These are phyloP conservation scores for Seiridium cupressi DNA, from an alignment of 2,329 filamentous ascomycete genomes.

Conservation along the genomic window DNA sequence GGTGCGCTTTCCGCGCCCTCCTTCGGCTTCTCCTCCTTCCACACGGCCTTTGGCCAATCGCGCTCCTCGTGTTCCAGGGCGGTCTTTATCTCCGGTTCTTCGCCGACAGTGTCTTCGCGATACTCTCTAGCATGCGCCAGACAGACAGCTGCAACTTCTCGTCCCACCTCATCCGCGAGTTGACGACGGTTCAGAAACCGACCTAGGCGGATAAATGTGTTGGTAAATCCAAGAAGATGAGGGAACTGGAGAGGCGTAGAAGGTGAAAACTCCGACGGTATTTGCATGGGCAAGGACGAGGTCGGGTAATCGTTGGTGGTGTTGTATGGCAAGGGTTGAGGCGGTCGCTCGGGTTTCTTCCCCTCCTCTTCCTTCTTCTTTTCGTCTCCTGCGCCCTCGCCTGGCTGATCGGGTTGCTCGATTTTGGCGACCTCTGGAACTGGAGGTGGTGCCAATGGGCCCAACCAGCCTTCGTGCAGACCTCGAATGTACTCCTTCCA, in stretches of 20 bases:
- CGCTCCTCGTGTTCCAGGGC: constrained; percentile 69
- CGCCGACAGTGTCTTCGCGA: constrained; percentile 34
- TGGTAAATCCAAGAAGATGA: constrained; percentile 88
- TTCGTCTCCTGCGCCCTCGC: constrained; percentile 29
- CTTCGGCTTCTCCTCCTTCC: constrained; percentile 51
- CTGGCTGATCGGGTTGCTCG: constrained; percentile 14
- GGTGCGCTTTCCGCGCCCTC: constrained; percentile 22
- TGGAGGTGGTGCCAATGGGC: constrained; percentile 68
- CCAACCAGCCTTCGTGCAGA: constrained; percentile 94
- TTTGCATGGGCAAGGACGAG: constrained; percentile 60
- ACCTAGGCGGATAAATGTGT: constrained; percentile 81
- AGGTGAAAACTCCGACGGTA: constrained; percentile 72
- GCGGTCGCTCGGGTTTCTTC: constrained; percentile 55
- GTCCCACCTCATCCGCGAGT: constrained; percentile 85
- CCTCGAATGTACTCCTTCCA: constrained; percentile 98
- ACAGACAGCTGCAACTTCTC: constrained; percentile 82
- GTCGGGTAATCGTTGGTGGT: constrained; percentile 67
- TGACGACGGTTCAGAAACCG: constrained; percentile 83
- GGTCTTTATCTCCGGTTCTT: constrained; percentile 58
- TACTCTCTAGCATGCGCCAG: constrained; percentile 58
- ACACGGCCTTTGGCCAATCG: constrained; percentile 82
- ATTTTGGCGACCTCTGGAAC: constrained; percentile 24
- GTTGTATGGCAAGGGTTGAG: constrained; percentile 73
- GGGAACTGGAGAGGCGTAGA: constrained; percentile 74
- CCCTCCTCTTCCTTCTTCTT: constrained; percentile 42